Evolutionary conservation across 2,329 filamentous ascomycete species (phyloP).

Genomic region (Phaeosphaeriaceae sp.): DNA sequence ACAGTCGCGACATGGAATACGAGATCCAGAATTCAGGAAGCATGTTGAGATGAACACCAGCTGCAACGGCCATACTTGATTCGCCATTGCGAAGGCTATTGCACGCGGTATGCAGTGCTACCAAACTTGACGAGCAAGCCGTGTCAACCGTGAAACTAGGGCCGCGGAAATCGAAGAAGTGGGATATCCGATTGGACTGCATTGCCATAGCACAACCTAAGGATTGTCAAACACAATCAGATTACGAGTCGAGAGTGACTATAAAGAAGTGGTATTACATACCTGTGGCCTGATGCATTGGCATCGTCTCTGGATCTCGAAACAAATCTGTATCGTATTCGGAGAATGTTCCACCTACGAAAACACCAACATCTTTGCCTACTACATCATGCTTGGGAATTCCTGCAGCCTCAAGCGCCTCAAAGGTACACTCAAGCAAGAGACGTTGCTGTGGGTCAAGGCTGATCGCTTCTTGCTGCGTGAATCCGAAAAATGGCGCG

Average conservation of each 20-base stretch:
- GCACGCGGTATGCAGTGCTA: slow-evolving; percentile 37
- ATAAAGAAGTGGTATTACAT: neutral
- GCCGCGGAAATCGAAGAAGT: slow-evolving; percentile 40
- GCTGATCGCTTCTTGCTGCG: slow-evolving; percentile 30
- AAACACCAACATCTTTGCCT: slow-evolving; percentile 37
- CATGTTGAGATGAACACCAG: slow-evolving; percentile 27
- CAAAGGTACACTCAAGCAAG: slow-evolving; percentile 43
- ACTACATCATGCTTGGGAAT: slow-evolving; percentile 34
- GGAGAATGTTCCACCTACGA: slow-evolving; percentile 28
- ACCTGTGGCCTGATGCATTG: slow-evolving; percentile 38
- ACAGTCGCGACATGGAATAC: slow-evolving; percentile 30
- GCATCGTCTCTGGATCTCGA: slow-evolving; percentile 31
- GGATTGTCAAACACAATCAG: neutral
- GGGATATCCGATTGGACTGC: slow-evolving; percentile 39
- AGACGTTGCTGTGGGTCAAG: slow-evolving; percentile 46
- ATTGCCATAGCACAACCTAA: slow-evolving; percentile 28
- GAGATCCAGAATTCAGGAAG: slow-evolving; percentile 34
- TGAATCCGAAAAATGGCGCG: slow-evolving; percentile 41
- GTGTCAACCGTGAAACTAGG: slow-evolving; percentile 43
- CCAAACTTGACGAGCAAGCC: slow-evolving; percentile 39
- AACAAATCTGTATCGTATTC: slow-evolving; percentile 36
- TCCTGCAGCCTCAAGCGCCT: slow-evolving; percentile 52
- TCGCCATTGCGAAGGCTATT: slow-evolving; percentile 35
- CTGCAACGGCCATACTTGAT: slow-evolving; percentile 34
- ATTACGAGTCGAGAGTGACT: neutral